Conservation (phyloP, 345 rosid species). For the Excoecaria agallocha region DNA sequence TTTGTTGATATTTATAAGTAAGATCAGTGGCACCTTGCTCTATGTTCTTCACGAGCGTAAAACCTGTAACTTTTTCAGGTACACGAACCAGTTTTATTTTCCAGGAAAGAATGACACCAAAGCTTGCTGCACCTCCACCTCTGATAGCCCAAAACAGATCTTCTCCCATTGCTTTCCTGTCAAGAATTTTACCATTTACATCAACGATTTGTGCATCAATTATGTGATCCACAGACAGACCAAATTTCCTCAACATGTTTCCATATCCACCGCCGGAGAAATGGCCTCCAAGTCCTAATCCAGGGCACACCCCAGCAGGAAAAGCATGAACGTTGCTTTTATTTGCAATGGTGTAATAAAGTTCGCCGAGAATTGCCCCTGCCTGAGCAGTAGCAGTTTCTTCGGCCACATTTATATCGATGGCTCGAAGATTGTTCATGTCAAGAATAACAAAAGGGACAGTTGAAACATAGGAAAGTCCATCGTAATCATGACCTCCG, state of each 20-base stretch:
- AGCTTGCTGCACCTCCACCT: conserved; percentile 26
- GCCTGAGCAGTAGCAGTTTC: conserved; percentile 4
- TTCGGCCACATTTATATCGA: neutral
- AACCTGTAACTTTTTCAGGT: conserved; percentile 10
- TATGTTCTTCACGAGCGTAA: conserved; percentile 4
- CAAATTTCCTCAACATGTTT: conserved; percentile 18
- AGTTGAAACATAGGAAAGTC: conserved; percentile 12
- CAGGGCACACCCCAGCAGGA: conserved; percentile 20
- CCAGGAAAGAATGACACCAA: conserved; percentile 14
- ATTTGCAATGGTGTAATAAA: conserved; percentile 18
- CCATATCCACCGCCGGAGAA: conserved; percentile 21
- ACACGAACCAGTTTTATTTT: conserved; percentile 12
- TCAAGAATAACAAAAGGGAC: conserved; percentile 16
- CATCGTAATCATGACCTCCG: conserved; percentile 26
- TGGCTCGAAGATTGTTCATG: conserved; percentile 12
- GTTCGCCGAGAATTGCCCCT: conserved; percentile 24
- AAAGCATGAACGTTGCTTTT: conserved; percentile 13
- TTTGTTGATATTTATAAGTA: conserved; percentile 15
- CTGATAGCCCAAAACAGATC: conserved; percentile 27
- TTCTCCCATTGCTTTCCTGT: conserved; percentile 21
- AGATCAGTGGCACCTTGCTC: conserved; percentile 17
- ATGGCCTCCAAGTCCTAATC: conserved; percentile 18
- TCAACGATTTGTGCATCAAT: conserved; percentile 10
- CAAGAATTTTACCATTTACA: conserved; percentile 10
- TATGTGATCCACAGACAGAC: conserved; percentile 17